Base-by-base conservation (phyloP, 1,139 yeast species). In the Ogataea hybrid region DNA sequence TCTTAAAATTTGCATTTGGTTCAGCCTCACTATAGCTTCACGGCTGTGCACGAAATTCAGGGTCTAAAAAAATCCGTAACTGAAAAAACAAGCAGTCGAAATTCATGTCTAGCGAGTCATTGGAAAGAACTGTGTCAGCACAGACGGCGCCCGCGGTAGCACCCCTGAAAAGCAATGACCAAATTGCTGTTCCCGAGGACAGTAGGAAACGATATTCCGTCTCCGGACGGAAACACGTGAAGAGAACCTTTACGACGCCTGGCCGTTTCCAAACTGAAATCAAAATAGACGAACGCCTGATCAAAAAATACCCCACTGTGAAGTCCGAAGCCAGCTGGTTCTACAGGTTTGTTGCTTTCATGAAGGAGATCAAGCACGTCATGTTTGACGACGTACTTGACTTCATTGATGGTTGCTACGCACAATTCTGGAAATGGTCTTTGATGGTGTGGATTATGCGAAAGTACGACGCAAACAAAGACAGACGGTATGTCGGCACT, bases 221-320 rank as follows among this genome's bases (percentile, higher is more conserved):
- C n/a, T n/a, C 28, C 2, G 33, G 31, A 8, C 23, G 28, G 21
- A 43, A 37, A 32, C 28, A 32, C 18, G 37, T 33, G 28, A 35
- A 29, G 25, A 28, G 44, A 21, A 41, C 44, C 6, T 28, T 37
- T 20, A 44, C 47, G 11, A 44, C 47, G 5, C 47, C 47, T 16
- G 47, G 47, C 23, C 30, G 47, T n/a, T 44, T 40, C 38, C 44
- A 41, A 18, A 41, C 44, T 9, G 42, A 44, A 32, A 37, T 44
- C 22, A 35, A 38, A 29, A 44, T 44, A 17, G 43, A 44, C 17
- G 47, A 44, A 28, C 23, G 40, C 10, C 33, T 44, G 14, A 37
- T 44, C 18, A 32, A 35, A 15, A 37, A 29, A 22, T 31, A 28
- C n/a, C 47, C 47, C 2, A 44, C 47, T 2, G 47, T 44, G 8